phyloP scores from a whole-genome alignment of 306 rosid genomes.

The Prunus mume region DNA sequence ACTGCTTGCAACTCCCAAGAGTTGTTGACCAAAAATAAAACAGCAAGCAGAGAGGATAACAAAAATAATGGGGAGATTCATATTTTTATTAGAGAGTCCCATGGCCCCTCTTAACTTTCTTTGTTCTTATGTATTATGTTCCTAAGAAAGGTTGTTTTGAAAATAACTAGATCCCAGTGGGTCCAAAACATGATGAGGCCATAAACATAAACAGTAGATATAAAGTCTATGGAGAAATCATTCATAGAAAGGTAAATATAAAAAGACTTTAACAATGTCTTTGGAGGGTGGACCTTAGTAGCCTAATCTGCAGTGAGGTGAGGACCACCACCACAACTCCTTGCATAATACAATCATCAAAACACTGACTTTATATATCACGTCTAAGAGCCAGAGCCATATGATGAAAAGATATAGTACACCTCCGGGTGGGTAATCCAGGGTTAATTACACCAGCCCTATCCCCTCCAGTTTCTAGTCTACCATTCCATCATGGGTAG shows the following conservation, averaged over 20 bases:
- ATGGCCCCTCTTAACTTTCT: not conserved
- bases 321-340: conserved; percentile 17
- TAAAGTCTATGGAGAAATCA: conserved; percentile 20
- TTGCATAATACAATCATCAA: conserved; percentile 27
- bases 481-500: not conserved
- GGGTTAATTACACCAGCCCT: not conserved
- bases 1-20: not conserved
- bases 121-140: conserved; percentile 8
- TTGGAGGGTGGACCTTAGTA: not conserved
- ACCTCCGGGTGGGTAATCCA: conserved; percentile 2
- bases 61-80: not conserved
- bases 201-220: conserved; percentile 10
- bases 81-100: not conserved
- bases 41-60: conserved; percentile 19
- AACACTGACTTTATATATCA: conserved; percentile 13
- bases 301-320: not conserved
- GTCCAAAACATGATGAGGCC: conserved; percentile 23
- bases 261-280: conserved; percentile 5
- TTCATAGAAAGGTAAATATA: conserved; percentile 4
- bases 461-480: not conserved
- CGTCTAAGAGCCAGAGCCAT: conserved; percentile 14
- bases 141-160: conserved; percentile 17
- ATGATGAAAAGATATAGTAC: not conserved
- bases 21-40: conserved; percentile 15
- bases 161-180: conserved; percentile 22